A percentile compares a stretch with the other conserved stretches of the same genome.
Evolutionary conservation across 495 filamentous ascomycete species (phyloP).

Genomic region (Darksidea phi): DNA sequence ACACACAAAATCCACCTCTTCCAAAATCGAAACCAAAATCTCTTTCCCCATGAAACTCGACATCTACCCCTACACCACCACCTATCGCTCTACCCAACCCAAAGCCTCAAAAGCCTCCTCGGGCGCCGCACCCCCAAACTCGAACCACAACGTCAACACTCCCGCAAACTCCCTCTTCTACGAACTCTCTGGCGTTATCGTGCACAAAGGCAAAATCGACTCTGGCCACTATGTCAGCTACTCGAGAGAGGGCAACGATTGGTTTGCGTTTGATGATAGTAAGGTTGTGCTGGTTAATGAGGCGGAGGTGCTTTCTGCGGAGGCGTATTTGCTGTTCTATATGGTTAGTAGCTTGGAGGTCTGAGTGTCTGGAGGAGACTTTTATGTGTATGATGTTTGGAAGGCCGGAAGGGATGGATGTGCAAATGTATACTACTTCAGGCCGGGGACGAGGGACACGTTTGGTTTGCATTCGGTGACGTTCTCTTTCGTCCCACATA

Average conservation of each 20-base stretch:
- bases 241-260: constrained; percentile 76
- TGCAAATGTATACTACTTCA: too few relatives aligned
- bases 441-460: too few relatives aligned
- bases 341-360: constrained; percentile 28
- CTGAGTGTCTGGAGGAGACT: not conserved
- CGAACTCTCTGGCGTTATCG: constrained; percentile 79
- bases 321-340: constrained; percentile 89
- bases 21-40: constrained; percentile 78
- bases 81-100: constrained; percentile 44
- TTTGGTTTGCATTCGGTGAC: too few relatives aligned
- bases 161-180: constrained; percentile 48
- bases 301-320: constrained; percentile 72
- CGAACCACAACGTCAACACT: constrained; percentile 30
- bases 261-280: constrained; percentile 91
- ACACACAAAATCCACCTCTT: constrained; percentile 62
- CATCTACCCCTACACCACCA: constrained; percentile 81
- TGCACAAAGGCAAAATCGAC: constrained; percentile 84
- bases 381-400: too few relatives aligned
- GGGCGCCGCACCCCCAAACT: constrained; percentile 1
- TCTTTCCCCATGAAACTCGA: constrained; percentile 82
- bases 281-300: constrained; percentile 77
- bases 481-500: too few relatives aligned
- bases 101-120: constrained; percentile 24
- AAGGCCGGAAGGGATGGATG: too few relatives aligned
- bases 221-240: constrained; percentile 90